Evolutionary conservation across 2,329 filamentous ascomycete species (phyloP).

Genomic region (Didymella pomorum): DNA sequence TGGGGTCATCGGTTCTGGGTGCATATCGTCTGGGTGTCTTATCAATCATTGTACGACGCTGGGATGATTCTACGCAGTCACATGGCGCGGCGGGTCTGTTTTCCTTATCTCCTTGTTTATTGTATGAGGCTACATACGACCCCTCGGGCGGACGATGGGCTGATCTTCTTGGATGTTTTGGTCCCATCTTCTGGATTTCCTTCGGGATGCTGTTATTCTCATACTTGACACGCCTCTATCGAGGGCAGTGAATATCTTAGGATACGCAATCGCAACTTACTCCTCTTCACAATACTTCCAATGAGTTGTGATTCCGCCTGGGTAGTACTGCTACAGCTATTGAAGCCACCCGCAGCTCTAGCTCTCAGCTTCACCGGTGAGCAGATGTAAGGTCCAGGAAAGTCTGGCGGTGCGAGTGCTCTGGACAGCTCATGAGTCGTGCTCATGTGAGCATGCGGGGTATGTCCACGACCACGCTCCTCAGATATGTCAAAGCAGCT

Average conservation of each 20-base stretch:
- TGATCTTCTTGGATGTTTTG: conserved; percentile 44
- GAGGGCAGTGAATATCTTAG: conserved; percentile 49
- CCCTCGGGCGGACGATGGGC: conserved; percentile 29
- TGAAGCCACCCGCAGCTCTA: background rate
- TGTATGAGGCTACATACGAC: conserved; percentile 46
- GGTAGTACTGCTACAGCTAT: background rate
- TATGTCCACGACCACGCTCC: background rate
- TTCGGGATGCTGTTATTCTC: conserved; percentile 34
- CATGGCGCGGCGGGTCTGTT: conserved; percentile 40
- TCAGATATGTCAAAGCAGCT: background rate
- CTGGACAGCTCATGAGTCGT: conserved; percentile 9
- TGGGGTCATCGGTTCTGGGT: conserved; percentile 43
- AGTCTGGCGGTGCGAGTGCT: conserved; percentile 9
- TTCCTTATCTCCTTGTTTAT: conserved; percentile 32
- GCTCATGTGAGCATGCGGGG: conserved; percentile 17
- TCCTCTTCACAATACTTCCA: conserved; percentile 17
- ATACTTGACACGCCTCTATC: conserved; percentile 47
- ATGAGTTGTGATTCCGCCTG: background rate
- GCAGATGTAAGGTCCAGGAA: conserved; percentile 1
- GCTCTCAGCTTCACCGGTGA: background rate
- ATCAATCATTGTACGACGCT: conserved; percentile 51
- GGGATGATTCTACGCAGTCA: conserved; percentile 51
- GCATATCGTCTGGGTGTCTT: conserved; percentile 47
- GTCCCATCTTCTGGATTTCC: conserved; percentile 30
- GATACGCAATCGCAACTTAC: conserved; percentile 47